Evolutionary conservation across 2,329 filamentous ascomycete genomes (phyloP), one percentile per base, ranked within the genome.

Genomic region (Elsinoe perseae): DNA sequence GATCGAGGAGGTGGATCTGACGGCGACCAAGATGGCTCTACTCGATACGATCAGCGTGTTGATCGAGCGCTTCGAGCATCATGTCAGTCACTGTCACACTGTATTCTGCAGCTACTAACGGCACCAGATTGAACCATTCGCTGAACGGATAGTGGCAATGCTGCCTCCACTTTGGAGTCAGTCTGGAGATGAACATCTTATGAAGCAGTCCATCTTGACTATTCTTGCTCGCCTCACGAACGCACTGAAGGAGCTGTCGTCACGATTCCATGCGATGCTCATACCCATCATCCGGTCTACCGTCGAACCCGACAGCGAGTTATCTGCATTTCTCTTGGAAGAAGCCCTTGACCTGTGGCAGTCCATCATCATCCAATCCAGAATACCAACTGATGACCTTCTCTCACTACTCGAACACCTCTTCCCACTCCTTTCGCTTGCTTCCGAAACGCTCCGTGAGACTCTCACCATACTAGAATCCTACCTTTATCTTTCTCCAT

Each of bases 311-410:
- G 82, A 80, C 9, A 93, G 89, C 1, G 79, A 81, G 36, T 77
- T 87, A 40, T 83, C 88, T 62, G 73, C 91, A 1, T 93, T 95
- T 65, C 80, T 98, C 9, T 82, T 95, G 10, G 93, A 97, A 60
- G 93, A 98, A 68, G 88, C 89, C 0, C 76, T 97, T 12, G 91
- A 96, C 56, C 80, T 98, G 2, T 97, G 92, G 92, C 79, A 80
- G 30, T 82, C 86, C 1, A 82, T 96, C 9, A 81, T 89, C 0
- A 77, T 80, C n/a, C 80, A 84, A 5, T 83, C 74, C 48, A 70
- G 75, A 14, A 64, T 69, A 38, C 66, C 71, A 2, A 70, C 73
- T 1, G 64, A 68, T 1, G 72, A 75, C 21, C 65, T 77, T 0
- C 62, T 78, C 6, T 65, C 68, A 21, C 64, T 78, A 0, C 64